Evolutionary conservation across 139 green algal species (phyloP).

Genomic region (Auxenochlorella protothecoides): DNA sequence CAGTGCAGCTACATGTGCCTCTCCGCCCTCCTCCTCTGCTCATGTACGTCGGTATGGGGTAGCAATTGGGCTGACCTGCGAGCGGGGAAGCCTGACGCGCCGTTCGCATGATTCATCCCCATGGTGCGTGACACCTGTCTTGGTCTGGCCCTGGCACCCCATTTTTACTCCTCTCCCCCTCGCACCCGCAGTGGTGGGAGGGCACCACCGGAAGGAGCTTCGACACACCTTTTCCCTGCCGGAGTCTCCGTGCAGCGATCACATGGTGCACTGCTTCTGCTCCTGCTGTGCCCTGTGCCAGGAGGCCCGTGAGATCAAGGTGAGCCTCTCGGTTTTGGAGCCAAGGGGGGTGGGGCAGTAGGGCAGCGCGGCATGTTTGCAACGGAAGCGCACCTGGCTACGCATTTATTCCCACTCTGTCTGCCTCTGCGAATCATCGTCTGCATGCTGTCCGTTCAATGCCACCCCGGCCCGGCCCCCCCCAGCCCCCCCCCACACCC

Average conservation of each 20-base stretch:
- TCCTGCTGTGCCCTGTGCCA: constrained; percentile 21
- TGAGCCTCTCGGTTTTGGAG: background rate
- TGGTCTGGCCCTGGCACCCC: too few relatives aligned
- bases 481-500: too few relatives aligned
- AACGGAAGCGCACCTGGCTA: too few relatives aligned
- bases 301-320: constrained; percentile 25
- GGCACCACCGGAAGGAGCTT: constrained; percentile 5
- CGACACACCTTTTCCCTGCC: constrained; percentile 10
- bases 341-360: too few relatives aligned
- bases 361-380: too few relatives aligned
- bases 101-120: too few relatives aligned
- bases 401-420: too few relatives aligned
- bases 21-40: background rate
- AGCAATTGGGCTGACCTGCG: too few relatives aligned
- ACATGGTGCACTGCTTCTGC: constrained; percentile 17
- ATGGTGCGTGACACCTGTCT: background rate
- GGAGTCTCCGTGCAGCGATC: constrained; percentile 18
- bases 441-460: too few relatives aligned
- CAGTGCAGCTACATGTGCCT: background rate
- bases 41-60: background rate
- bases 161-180: background rate
- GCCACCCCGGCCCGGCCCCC: too few relatives aligned
- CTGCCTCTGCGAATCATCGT: too few relatives aligned
- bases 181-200: constrained; percentile 5
- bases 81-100: too few relatives aligned